Evolutionary conservation across 768 basidiomycete genomes (phyloP), one percentile per base, ranked within the genome.

Genomic region (Fistulinella prunicolor): DNA sequence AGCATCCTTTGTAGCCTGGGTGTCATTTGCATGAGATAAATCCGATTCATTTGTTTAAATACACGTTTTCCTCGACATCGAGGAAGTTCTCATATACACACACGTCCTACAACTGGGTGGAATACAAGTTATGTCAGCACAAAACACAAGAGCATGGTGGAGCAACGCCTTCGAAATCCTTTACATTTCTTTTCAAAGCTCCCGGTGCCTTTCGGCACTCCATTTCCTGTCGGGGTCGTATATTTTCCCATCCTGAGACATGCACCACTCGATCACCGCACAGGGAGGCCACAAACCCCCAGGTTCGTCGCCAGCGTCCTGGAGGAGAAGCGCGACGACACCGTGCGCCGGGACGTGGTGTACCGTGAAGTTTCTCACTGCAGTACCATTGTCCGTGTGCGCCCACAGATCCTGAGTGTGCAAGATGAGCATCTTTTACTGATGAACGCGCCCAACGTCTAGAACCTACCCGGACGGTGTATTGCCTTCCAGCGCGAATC

Each of bases 301-400:
- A 9, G 86, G 85, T 58, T 86, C 85, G 45, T 86, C 73, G 0
- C 83, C 84, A 1, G 75, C 81, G 54, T 88, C 86, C 40, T 73
- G 76, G 38, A 87, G 65, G 45, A 89, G 66, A 9, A 87, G 57
- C 26, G 84, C 86, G 20, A 82, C 77, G 21, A 86, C 84, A 4
- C 85, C 86, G 50, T 88, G 86, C 7, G 82, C 57, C 3, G 85
- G 84, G 10, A 87, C 82, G 17, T 64, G 66, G 9, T 67, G 42
- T 4, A 69, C 74, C 3, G 78, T 80, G 56, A 85, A 73, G 60
- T 77, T 81, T 16, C 85, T 75, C 20, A 81, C 70, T 1, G 78
- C 79, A 0, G 81, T 86, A 3, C 83, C 83, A 55, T 85, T 86
- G 55, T 83, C 70, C 19, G 82, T 85, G 61, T 87, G 85, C 4